These are phyloP conservation scores for Peniophora sp. DNA, from an alignment of 1,284 basidiomycete species.

Conservation along the genomic window DNA sequence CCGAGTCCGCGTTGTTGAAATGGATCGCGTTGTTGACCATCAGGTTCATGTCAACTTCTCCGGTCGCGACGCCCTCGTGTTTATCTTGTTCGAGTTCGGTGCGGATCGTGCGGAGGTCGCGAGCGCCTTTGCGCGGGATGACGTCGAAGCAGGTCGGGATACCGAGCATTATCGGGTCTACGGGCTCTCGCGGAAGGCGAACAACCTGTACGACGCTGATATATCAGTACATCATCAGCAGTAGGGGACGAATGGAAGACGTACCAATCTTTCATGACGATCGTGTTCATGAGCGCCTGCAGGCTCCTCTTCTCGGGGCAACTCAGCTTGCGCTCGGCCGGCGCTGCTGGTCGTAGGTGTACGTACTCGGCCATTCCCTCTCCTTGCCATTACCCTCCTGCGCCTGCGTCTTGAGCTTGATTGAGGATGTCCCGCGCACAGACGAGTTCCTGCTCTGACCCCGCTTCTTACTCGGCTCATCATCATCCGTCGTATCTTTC, in stretches of 20 bases:
- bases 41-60: constrained; percentile 77
- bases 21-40: constrained; percentile 82
- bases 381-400: constrained; percentile 16
- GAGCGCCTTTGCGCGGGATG: constrained; percentile 77
- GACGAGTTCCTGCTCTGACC: constrained; percentile 50
- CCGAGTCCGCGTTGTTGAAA: constrained; percentile 79
- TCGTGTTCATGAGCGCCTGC: constrained; percentile 60
- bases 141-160: constrained; percentile 83
- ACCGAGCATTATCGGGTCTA: constrained; percentile 67
- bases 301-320: constrained; percentile 80
- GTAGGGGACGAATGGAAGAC: constrained; percentile 20
- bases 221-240: constrained; percentile 5
- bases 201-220: constrained; percentile 38
- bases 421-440: constrained; percentile 12
- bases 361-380: constrained; percentile 9
- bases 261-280: constrained; percentile 68
- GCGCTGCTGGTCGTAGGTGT: background rate
- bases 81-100: constrained; percentile 77
- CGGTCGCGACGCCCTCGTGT: constrained; percentile 69
- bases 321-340: constrained; percentile 59
- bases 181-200: constrained; percentile 82
- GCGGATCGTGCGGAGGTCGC: constrained; percentile 82
- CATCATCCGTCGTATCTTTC: constrained; percentile 8
- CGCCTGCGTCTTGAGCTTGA: constrained; percentile 11
- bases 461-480: constrained; percentile 53